Conservation (phyloP, 116 monocot genomes). For the Papilionanthe hybrid region DNA sequence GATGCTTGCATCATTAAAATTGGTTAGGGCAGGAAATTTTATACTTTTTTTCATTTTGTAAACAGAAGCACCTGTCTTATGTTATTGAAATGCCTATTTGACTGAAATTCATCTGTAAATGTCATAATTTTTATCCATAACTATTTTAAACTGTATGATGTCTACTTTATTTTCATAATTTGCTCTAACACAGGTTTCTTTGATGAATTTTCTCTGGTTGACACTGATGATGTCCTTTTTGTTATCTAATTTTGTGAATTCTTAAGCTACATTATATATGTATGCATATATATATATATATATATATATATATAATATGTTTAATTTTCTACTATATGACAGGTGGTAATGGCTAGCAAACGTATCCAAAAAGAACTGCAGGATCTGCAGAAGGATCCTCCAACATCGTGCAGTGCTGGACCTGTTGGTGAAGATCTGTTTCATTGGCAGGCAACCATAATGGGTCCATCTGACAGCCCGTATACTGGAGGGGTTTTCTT, state of each 20-base stretch:
- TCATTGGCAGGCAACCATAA: constrained; percentile 84
- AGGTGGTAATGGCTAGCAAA: constrained; percentile 57
- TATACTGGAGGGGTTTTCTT: constrained; percentile 81
- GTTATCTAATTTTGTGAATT: background rate
- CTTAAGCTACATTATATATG: background rate
- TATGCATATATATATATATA: no score
- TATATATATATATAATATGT: background rate
- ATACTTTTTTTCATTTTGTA: background rate
- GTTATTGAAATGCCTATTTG: background rate
- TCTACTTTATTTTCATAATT: background rate
- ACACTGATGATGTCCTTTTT: background rate
- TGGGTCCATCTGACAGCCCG: constrained; percentile 80
- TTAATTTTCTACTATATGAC: background rate
- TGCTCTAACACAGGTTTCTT: background rate
- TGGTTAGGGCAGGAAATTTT: background rate
- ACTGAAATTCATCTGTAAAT: background rate
- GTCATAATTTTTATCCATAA: background rate
- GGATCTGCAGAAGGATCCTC: constrained; percentile 75
- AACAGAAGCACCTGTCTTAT: background rate
- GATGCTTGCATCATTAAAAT: background rate
- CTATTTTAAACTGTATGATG: background rate
- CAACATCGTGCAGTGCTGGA: constrained; percentile 81
- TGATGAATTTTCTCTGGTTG: background rate
- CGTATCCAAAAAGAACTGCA: constrained; percentile 82
- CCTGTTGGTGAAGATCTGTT: constrained; percentile 81